These are phyloP conservation scores for Astragalus membranaceus DNA, from an alignment of 306 rosid species.

Conservation along the genomic window DNA sequence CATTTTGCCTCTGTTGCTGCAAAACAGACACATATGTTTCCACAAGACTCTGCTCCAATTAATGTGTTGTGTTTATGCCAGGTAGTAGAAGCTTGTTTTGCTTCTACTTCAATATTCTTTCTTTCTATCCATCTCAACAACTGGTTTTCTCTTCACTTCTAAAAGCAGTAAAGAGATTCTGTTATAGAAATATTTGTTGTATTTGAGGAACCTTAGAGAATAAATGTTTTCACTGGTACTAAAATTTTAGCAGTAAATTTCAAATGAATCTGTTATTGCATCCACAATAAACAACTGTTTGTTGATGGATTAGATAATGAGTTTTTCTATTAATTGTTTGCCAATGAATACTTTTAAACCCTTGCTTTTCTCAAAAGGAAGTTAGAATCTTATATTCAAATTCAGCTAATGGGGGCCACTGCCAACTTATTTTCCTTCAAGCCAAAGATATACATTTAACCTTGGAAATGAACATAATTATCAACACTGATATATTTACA, in stretches of 20 bases:
- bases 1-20: constrained; percentile 25
- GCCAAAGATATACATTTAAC: constrained; percentile 18
- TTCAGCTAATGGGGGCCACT: constrained; percentile 10
- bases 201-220: neutral
- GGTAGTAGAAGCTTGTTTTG: constrained; percentile 23
- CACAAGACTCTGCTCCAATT: neutral
- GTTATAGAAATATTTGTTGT: neutral
- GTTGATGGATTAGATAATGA: constrained; percentile 13
- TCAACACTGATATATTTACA: no score
- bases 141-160: constrained; percentile 36
- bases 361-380: constrained; percentile 23
- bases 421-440: constrained; percentile 22
- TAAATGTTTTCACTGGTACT: no score
- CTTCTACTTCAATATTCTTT: constrained; percentile 48
- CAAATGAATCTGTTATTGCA: constrained; percentile 12
- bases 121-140: constrained; percentile 23
- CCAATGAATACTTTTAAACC: neutral
- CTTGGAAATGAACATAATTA: neutral
- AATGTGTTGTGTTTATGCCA: constrained; percentile 17
- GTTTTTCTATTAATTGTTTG: constrained; percentile 8
- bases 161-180: constrained; percentile 30
- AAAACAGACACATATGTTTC: constrained; percentile 22
- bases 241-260: neutral
- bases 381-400: constrained; percentile 25
- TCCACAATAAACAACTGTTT: neutral